phyloP scores from a whole-genome alignment of 2,329 filamentous ascomycete genomes.

The Sclerotinia glacialis region DNA sequence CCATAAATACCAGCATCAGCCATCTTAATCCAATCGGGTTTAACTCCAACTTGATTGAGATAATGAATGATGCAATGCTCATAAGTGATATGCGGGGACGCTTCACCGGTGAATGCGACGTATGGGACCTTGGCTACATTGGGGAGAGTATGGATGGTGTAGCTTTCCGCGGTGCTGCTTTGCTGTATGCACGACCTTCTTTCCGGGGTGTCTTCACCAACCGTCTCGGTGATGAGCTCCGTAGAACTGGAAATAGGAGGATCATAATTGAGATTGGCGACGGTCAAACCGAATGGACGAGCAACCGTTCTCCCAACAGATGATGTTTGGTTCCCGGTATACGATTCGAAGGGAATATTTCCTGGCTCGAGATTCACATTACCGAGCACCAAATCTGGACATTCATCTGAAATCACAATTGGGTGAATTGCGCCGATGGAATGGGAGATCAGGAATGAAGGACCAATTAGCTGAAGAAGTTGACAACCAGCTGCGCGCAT shows the following conservation, averaged over 20 bases:
- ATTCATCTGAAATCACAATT: conserved; percentile 36
- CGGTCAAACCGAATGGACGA: conserved; percentile 29
- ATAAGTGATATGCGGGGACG: conserved; percentile 38
- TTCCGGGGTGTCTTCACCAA: conserved; percentile 31
- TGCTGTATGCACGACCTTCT: conserved; percentile 30
- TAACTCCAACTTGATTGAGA: conserved; percentile 31
- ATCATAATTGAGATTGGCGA: conserved; percentile 31
- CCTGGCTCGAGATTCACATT: conserved; percentile 37
- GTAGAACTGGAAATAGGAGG: conserved; percentile 28
- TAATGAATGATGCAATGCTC: conserved; percentile 38
- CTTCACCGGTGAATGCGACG: conserved; percentile 38
- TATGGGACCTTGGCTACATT: conserved; percentile 38
- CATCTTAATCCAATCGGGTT: conserved; percentile 31
- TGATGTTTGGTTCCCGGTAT: conserved; percentile 26
- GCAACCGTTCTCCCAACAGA: conserved; percentile 26
- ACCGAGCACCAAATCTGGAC: conserved; percentile 34
- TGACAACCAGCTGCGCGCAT: conserved; percentile 38
- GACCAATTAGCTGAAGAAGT: conserved; percentile 36
- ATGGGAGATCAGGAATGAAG: conserved; percentile 39
- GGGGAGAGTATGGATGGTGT: conserved; percentile 21
- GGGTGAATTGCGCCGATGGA: conserved; percentile 35
- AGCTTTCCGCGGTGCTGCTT: conserved; percentile 3
- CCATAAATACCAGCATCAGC: conserved; percentile 26
- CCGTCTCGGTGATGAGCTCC: conserved; percentile 26
- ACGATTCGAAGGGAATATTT: conserved; percentile 34